Base-by-base conservation (phyloP, 306 rosid genomes). In the Cajanus cajan region DNA sequence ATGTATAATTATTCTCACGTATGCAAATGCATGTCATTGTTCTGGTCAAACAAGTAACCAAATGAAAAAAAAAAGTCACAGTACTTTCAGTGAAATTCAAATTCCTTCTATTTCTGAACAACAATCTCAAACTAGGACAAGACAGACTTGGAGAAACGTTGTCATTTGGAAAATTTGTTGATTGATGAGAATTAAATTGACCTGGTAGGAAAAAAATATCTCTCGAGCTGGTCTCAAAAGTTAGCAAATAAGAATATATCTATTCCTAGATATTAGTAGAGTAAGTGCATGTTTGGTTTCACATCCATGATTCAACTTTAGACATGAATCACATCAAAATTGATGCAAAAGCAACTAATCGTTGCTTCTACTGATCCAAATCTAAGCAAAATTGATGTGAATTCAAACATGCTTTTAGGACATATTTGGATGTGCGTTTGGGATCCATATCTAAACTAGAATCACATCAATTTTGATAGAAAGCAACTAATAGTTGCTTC, bases 41-140 rank as follows among this genome's bases (percentile, higher is more conserved):
- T 63, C 16, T 63, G 44, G 31, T 71, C 50, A 71, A 77, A 24
- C 50, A 77, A 22, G 55, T 54, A 74, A 61, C 71, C 16, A 18
- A 33, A 71, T 15, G 45, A 71, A 71, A 48, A 9, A 28, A 47
- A 69, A 16, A 51, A 69, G 24, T 69, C 16, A 25, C 6, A n/a
- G 8, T n/a, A 12, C 34, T 21, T 50, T 7, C 7, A 52, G 13
- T 24, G n/a, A 36, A 63, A 34, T 16, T 64, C 14, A 39, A 37
- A 64, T 19, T 72, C 36, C 66, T 36, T 37, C 19, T 36, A 52
- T 54, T 36, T 36, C 5, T 59, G 45, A 28, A 36, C 45, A 51
- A 57, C 41, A 73, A 73, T 10, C 4, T 69, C 63, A 48, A 31
- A 33, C 47, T 13, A 39, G 3, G 25, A 22, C 6, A 54, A 67